Conservation (phyloP, 176 grass and related monocot genomes). For the Raddia distichophylla region DNA sequence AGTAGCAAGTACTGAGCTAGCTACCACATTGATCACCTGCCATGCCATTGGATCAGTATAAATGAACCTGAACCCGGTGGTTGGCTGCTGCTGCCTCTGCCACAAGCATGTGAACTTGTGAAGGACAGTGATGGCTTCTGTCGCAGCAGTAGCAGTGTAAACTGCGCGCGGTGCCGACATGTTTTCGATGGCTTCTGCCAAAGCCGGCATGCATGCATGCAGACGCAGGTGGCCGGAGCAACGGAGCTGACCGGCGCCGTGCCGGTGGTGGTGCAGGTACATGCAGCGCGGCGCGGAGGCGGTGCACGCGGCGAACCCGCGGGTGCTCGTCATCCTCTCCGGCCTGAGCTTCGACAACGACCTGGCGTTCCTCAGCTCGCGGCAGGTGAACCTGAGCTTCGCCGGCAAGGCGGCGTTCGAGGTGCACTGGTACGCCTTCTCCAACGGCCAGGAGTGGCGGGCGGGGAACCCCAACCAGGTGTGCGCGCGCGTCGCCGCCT, state of each 20-base stretch:
- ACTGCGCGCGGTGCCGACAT: background rate
- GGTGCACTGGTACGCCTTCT: slow-evolving; percentile 97
- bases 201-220: background rate
- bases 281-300: slow-evolving; percentile 89
- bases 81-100: slow-evolving; percentile 39
- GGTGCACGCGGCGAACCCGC: slow-evolving; percentile 66
- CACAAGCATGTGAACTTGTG: background rate
- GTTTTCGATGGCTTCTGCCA: background rate
- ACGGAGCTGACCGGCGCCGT: background rate
- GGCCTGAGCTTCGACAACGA: slow-evolving; percentile 87
- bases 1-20: background rate
- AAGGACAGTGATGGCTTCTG: slow-evolving; percentile 39
- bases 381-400: slow-evolving; percentile 61
- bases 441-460: slow-evolving; percentile 59
- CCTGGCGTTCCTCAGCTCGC: slow-evolving; percentile 65
- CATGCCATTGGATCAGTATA: slow-evolving; percentile 36
- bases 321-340: slow-evolving; percentile 74
- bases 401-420: slow-evolving; percentile 71
- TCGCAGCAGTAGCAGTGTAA: background rate
- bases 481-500: slow-evolving; percentile 56
- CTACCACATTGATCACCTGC: background rate
- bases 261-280: slow-evolving; percentile 55
- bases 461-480: slow-evolving; percentile 68
- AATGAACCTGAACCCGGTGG: slow-evolving; percentile 25
- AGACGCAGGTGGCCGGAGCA: background rate